These are phyloP conservation scores for Vigna radiata DNA, from an alignment of 306 rosid genomes.

Conservation along the genomic window DNA sequence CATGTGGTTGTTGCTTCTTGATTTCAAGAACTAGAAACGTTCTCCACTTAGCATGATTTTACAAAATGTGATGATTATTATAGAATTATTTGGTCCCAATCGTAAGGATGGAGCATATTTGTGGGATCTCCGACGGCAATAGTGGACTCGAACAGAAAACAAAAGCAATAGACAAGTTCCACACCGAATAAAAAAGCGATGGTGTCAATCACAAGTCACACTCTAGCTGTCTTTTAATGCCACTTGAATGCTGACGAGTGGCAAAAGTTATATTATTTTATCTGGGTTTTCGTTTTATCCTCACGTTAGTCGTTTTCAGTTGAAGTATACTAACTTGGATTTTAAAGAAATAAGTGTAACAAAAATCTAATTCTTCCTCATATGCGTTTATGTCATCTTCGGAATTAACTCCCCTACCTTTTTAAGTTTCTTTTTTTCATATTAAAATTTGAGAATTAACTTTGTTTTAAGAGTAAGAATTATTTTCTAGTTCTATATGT, in stretches of 20 bases:
- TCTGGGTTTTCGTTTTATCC: not conserved
- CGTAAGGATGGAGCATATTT: conserved; percentile 20
- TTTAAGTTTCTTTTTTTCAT: not conserved
- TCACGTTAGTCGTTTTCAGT: not conserved
- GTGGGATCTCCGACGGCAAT: conserved; percentile 46
- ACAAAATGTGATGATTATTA: conserved; percentile 23
- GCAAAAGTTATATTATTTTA: not conserved
- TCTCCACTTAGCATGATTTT: conserved; percentile 7
- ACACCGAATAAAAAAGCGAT: conserved; percentile 15
- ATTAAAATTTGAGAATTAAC: not conserved
- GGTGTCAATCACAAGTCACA: conserved; percentile 32
- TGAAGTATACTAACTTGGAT: not conserved
- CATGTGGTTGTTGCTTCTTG: conserved; percentile 40
- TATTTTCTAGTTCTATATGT: not conserved
- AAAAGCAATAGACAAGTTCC: conserved; percentile 34
- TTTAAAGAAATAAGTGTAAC: not conserved
- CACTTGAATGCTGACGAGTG: conserved; percentile 13
- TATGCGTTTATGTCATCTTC: not conserved
- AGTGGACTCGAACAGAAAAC: conserved; percentile 30
- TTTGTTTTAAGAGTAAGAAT: not conserved
- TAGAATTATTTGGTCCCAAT: not conserved
- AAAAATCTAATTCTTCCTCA: not conserved
- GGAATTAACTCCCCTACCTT: not conserved
- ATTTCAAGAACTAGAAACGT: conserved; percentile 23
- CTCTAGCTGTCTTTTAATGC: conserved; percentile 12